Evolutionary conservation across 345 rosid species (phyloP).

Genomic region (Salix suchowensis): DNA sequence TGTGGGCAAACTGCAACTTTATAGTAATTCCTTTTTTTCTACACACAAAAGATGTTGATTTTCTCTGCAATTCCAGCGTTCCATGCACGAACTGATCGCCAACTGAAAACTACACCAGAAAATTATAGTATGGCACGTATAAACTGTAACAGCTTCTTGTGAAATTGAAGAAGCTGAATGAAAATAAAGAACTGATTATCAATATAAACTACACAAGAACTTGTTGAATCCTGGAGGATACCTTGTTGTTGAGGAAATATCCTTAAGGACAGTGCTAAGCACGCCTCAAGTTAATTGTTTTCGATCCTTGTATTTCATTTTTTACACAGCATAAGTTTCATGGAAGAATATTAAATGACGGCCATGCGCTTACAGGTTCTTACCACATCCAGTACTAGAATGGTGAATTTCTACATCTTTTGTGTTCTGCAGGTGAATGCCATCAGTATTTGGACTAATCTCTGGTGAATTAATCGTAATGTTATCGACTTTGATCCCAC

Average conservation of each 20-base stretch:
- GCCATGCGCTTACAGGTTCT: neutral
- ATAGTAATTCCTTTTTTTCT: neutral
- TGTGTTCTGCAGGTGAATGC: slow-evolving; percentile 84
- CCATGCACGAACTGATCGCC: slow-evolving; percentile 35
- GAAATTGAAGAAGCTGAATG: too few species aligned
- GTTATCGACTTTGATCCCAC: slow-evolving; percentile 53
- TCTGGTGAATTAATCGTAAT: slow-evolving; percentile 66
- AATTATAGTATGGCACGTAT: neutral
- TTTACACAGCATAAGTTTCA: neutral
- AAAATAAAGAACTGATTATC: too few species aligned
- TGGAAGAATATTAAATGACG: neutral
- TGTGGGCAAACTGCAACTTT: slow-evolving; percentile 13
- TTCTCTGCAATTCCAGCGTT: slow-evolving; percentile 36
- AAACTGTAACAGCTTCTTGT: too few species aligned
- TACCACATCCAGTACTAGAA: slow-evolving; percentile 69
- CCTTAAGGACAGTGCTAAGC: too few species aligned
- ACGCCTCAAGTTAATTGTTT: too few species aligned
- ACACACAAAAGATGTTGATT: neutral
- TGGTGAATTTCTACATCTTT: slow-evolving; percentile 70
- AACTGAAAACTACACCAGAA: neutral
- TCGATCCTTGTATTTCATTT: too few species aligned
- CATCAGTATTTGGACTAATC: slow-evolving; percentile 80
- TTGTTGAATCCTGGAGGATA: too few species aligned
- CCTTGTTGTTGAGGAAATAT: too few species aligned
- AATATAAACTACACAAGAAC: too few species aligned